Conservation (phyloP, 495 filamentous ascomycete species). For the Aspergillus saccharolyticus region DNA sequence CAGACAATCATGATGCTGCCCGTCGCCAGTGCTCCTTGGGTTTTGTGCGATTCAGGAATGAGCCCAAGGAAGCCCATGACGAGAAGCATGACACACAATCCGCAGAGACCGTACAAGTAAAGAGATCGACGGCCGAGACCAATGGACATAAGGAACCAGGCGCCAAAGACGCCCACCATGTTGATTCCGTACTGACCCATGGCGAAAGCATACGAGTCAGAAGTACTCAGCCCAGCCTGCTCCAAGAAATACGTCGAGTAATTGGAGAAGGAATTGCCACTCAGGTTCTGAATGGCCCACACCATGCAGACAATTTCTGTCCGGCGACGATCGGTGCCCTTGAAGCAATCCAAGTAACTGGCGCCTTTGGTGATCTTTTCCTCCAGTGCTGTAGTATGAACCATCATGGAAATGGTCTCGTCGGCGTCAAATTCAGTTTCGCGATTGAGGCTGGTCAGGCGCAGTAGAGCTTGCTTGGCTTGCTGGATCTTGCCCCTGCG, state of each 20-base stretch:
- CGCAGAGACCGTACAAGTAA: constrained; percentile 63
- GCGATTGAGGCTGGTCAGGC: constrained; percentile 53
- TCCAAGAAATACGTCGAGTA: constrained; percentile 77
- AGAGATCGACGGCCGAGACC: constrained; percentile 67
- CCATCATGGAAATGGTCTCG: constrained; percentile 81
- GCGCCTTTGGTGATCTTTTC: constrained; percentile 63
- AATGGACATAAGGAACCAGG: constrained; percentile 67
- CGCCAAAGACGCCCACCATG: constrained; percentile 65
- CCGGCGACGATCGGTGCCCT: constrained; percentile 64
- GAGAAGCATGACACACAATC: constrained; percentile 60
- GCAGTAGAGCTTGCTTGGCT: constrained; percentile 62
- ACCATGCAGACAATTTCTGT: constrained; percentile 76
- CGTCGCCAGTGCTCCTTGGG: constrained; percentile 57
- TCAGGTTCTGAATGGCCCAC: constrained; percentile 80
- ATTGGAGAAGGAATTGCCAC: constrained; percentile 73
- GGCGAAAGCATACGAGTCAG: constrained; percentile 62
- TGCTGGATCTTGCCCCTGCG: constrained; percentile 62
- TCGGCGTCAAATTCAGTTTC: constrained; percentile 64
- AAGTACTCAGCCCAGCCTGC: constrained; percentile 59
- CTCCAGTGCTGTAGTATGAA: constrained; percentile 72
- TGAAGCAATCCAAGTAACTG: constrained; percentile 72
- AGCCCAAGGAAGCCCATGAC: constrained; percentile 71
- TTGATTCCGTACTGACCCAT: constrained; percentile 74
- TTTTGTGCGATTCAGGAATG: constrained; percentile 47
- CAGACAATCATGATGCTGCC: constrained; percentile 69